These are phyloP conservation scores for Thalassiosira hispida DNA, from an alignment of 352 stramenopile species.

Conservation along the genomic window DNA sequence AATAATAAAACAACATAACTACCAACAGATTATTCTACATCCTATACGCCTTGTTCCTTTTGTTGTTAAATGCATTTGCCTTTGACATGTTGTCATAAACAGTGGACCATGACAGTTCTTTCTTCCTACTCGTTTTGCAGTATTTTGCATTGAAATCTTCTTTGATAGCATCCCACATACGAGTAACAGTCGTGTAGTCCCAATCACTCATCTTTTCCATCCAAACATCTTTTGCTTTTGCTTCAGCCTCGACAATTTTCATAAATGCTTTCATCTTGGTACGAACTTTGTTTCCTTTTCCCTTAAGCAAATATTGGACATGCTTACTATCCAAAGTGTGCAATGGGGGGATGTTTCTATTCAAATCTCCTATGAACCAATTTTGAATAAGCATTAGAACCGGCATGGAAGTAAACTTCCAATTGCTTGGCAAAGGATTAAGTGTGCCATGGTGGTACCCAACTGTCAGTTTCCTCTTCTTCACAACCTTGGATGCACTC, in stretches of 20 bases:
- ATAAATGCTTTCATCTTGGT: not conserved
- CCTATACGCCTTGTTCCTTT: slow-evolving; percentile 14
- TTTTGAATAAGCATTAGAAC: not conserved
- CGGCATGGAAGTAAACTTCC: not conserved
- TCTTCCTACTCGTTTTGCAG: slow-evolving; percentile 2
- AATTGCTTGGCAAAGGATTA: not conserved
- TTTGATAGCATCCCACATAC: slow-evolving; percentile 10
- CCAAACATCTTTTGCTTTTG: slow-evolving; percentile 17
- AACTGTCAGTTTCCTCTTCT: not conserved
- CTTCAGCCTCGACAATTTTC: slow-evolving; percentile 10
- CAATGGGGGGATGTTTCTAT: not conserved
- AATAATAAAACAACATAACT: too few relatives aligned
- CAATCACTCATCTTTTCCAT: slow-evolving; percentile 1
- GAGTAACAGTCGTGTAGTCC: not conserved
- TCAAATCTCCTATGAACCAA: not conserved
- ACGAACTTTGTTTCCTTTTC: not conserved
- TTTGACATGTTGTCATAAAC: slow-evolving; percentile 24
- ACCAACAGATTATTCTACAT: too few relatives aligned
- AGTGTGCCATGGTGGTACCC: not conserved
- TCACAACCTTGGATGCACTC: not conserved
- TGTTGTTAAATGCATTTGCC: slow-evolving; percentile 15
- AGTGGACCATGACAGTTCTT: slow-evolving; percentile 4
- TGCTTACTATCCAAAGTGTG: not conserved
- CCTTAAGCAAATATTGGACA: not conserved
- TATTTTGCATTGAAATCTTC: slow-evolving; percentile 15